Conservation (phyloP, 805 yeast species). For the Candida berthetii region DNA sequence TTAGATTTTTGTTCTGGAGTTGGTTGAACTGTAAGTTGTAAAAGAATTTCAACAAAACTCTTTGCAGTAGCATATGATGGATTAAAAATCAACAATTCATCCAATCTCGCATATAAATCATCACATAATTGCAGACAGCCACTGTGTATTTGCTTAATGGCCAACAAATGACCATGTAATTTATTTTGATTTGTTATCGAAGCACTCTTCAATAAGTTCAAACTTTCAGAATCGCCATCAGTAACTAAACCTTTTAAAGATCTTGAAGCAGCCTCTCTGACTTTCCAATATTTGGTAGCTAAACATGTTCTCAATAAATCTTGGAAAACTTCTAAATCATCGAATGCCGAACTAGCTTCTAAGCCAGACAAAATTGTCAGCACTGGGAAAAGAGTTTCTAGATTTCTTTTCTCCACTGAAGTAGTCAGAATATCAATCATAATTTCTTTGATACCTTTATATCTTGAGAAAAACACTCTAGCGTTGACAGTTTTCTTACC, state of each 20-base stretch:
- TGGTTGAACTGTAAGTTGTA: conserved; percentile 1
- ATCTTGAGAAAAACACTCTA: conserved; percentile 65
- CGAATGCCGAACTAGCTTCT: conserved; percentile 51
- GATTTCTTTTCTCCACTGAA: conserved; percentile 24
- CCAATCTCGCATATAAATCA: conserved; percentile 3
- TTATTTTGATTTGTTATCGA: conserved; percentile 30
- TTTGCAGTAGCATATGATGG: conserved; percentile 27
- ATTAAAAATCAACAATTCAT: conserved; percentile 14
- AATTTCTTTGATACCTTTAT: conserved; percentile 42
- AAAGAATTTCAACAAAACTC: conserved; percentile 23
- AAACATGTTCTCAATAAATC: conserved; percentile 43
- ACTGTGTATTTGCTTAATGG: conserved; percentile 31
- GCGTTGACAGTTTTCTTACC: conserved; percentile 56
- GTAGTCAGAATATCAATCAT: conserved; percentile 37
- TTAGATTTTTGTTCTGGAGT: conserved; percentile 7
- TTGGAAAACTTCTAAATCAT: conserved; percentile 46
- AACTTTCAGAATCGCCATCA: conserved; percentile 23
- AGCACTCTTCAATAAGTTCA: conserved; percentile 16
- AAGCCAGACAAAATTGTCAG: conserved; percentile 66
- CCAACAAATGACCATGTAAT: conserved; percentile 56
- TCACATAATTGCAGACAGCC: conserved; percentile 5
- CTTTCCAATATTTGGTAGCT: conserved; percentile 62
- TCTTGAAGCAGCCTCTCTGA: conserved; percentile 82
- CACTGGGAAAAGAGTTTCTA: conserved; percentile 70
- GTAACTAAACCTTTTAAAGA: conserved; percentile 49